Base-by-base conservation (phyloP, 805 yeast genomes). In the Saturnispora serradocipensis region DNA sequence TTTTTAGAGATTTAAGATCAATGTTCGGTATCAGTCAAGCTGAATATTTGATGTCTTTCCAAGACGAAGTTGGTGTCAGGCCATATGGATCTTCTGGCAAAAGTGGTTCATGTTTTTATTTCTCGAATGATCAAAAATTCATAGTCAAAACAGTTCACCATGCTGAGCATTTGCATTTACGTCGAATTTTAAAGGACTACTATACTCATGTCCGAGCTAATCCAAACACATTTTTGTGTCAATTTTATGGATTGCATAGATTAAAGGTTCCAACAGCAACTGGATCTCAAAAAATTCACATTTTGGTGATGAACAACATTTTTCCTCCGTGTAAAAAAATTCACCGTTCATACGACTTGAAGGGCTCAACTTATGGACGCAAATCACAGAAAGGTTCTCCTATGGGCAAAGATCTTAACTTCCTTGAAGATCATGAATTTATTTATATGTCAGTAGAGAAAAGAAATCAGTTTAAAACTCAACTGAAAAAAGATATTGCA, bases 1-100 rank as follows among this genome's bases (percentile, higher is more conserved):
- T 93, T 4, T 93, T 93, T 66, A 73, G 98, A 43, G 95, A 88
- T 58, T 70, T 93, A 51, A 73, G 99, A 50, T 71, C 78, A 5
- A 62, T 80, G 42, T 93, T 95, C 70, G 89, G 90, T 13, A 74
- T 93, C 28, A 98, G 93, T 62, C 96, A 96, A 3, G 98, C 97
- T 0, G 99, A 95, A 66, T 93, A 95, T 66, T 73, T 93, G 51
- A 82, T 91, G 59, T 88, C 97, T 0, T 74, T 93, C 58, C 91
- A 98, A 0, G 91, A 97, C 20, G 89, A 89, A 66, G 91, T 91
- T 63, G 86, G 93, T 56, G 76, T 93, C 38, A 85, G 93, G 27
- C 97, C 91, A 68, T 72, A 89, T 57, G 95, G 91, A 20, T 89
- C 97, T 1, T 97, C 98, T 0, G 99, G 99, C 3, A 93, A 93